These are phyloP conservation scores for Pseudogymnoascus sp. DNA, from an alignment of 2,329 filamentous ascomycete species.

Conservation along the genomic window DNA sequence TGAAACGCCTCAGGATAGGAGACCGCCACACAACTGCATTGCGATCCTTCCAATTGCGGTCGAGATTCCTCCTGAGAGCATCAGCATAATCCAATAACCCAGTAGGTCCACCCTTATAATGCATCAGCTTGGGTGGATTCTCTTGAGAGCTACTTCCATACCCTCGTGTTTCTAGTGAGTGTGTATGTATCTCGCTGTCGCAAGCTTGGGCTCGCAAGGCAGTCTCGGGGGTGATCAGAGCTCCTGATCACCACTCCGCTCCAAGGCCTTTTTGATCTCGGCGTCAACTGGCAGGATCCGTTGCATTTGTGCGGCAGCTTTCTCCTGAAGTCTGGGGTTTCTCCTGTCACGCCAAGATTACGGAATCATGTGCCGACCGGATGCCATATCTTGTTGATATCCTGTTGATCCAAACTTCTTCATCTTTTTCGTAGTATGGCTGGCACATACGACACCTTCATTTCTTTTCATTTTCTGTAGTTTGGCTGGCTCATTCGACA, in stretches of 20 bases:
- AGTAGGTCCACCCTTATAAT: neutral
- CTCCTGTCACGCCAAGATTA: neutral
- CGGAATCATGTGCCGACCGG: neutral
- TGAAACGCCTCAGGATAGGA: conserved; percentile 2
- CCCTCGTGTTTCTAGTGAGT: neutral
- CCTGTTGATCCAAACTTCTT: neutral
- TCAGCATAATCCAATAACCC: neutral
- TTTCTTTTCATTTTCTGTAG: conserved; percentile 7
- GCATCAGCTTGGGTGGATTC: neutral
- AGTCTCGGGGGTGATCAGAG: neutral
- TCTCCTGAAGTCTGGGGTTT: conserved; percentile 4
- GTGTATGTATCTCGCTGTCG: neutral
- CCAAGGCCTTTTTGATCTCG: neutral
- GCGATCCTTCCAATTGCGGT: neutral
- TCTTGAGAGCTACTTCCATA: neutral
- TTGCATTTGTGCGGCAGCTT: conserved; percentile 4
- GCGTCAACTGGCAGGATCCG: neutral
- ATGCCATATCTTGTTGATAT: conserved; percentile 8
- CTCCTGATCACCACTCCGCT: neutral
- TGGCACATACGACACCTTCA: conserved; percentile 1
- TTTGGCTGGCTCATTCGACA: conserved; percentile 7
- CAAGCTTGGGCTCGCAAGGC: neutral
- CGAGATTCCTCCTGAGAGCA: neutral
- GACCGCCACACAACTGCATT: neutral
- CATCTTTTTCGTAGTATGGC: conserved; percentile 6